Percentiles rank a stretch among this genome's conserved stretches.
Conservation (phyloP, 257 asterid genomes). For the Gardenia jasminoides region DNA sequence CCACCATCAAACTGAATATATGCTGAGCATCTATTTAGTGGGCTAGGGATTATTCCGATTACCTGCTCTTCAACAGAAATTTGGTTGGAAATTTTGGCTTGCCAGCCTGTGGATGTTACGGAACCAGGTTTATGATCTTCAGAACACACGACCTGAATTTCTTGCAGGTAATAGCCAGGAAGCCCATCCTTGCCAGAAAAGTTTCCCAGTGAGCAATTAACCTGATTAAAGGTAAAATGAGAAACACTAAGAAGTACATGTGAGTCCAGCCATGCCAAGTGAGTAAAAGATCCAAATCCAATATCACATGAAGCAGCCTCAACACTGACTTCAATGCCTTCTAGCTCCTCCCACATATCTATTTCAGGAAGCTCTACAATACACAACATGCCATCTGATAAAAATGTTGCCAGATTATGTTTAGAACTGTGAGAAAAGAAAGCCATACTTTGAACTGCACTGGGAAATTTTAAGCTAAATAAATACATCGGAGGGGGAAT, state of each 20-base stretch:
- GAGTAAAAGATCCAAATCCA: slow-evolving; percentile 40
- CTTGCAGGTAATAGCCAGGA: slow-evolving; percentile 59
- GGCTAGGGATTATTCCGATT: slow-evolving; percentile 52
- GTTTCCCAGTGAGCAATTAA: slow-evolving; percentile 22
- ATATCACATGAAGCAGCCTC: slow-evolving; percentile 51
- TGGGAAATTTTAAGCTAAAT: slow-evolving; percentile 61
- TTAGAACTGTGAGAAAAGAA: slow-evolving; percentile 41
- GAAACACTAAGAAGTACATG: slow-evolving; percentile 65
- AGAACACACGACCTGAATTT: slow-evolving; percentile 61
- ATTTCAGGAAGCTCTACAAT: slow-evolving; percentile 74
- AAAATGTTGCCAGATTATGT: slow-evolving; percentile 65
- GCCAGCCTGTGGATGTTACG: slow-evolving; percentile 85
- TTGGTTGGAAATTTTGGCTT: slow-evolving; percentile 44
- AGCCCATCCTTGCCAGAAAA: slow-evolving; percentile 32
- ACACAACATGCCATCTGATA: slow-evolving; percentile 82
- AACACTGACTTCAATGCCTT: slow-evolving; percentile 56
- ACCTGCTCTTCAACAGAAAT: slow-evolving; percentile 55
- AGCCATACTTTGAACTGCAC: slow-evolving; percentile 55
- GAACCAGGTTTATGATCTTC: slow-evolving; percentile 69
- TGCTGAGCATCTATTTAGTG: slow-evolving; percentile 48
- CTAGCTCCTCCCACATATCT: slow-evolving; percentile 90
- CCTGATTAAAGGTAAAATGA: slow-evolving; percentile 24
- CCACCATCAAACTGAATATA: slow-evolving; percentile 85
- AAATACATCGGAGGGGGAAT: slow-evolving; percentile 92
- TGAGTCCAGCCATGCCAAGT: slow-evolving; percentile 76